These are phyloP conservation scores for Chamaecyparis obtusa DNA, from an alignment of 75 land plant species.

Conservation along the genomic window DNA sequence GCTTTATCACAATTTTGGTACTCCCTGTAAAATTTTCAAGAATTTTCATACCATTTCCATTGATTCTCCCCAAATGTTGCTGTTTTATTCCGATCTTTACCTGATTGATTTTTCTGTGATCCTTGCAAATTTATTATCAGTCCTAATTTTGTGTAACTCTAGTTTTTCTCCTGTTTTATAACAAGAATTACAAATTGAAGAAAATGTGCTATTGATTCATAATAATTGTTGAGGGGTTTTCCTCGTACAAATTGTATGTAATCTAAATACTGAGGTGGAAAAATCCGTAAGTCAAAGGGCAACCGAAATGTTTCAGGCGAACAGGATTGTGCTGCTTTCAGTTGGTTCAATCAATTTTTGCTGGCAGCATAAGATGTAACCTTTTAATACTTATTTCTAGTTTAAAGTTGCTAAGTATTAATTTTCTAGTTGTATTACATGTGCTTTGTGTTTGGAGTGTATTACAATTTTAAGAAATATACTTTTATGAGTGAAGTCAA, in stretches of 20 bases:
- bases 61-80: not conserved
- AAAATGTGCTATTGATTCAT: not conserved
- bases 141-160: not conserved
- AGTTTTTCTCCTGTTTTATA: not conserved
- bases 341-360: no score
- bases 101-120: not conserved
- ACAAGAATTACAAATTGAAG: not conserved
- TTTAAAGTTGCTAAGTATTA: no score
- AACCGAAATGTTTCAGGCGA: not conserved
- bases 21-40: not conserved
- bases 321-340: no score
- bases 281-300: not conserved
- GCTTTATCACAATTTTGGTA: not conserved
- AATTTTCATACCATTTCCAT: not conserved
- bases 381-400: no score
- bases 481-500: not conserved
- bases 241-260: not conserved
- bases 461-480: not conserved
- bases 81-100: not conserved
- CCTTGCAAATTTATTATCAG: not conserved
- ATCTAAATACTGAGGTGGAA: not conserved
- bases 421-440: not conserved
- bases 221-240: not conserved
- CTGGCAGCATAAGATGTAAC: no score
- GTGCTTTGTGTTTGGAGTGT: not conserved